Percentiles rank a stretch among this genome's conserved stretches.
phyloP scores from a whole-genome alignment of 2,329 filamentous ascomycete genomes.

The Penicillium sp. region DNA sequence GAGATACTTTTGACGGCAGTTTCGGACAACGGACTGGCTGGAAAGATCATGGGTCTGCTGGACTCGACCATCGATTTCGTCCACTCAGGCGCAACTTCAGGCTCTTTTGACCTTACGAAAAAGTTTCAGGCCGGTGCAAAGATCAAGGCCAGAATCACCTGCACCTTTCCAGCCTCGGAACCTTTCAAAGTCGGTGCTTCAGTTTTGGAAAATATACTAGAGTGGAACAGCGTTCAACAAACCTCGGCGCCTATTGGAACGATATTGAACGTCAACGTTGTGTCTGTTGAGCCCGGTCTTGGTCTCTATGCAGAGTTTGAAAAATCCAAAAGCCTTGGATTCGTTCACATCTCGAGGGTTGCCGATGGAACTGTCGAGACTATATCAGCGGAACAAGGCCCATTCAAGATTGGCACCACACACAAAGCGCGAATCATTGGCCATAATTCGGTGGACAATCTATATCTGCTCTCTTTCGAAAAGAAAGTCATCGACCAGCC shows the following conservation, averaged over 20 bases:
- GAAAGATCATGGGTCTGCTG: conserved; percentile 87
- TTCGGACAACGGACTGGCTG: conserved; percentile 68
- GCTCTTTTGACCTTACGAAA: conserved; percentile 65
- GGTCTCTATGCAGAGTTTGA: conserved; percentile 77
- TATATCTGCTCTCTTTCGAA: conserved; percentile 83
- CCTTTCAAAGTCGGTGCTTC: conserved; percentile 84
- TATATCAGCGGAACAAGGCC: conserved; percentile 70
- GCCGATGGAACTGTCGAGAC: conserved; percentile 86
- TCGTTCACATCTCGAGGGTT: conserved; percentile 90
- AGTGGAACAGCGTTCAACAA: conserved; percentile 46
- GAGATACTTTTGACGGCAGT: conserved; percentile 79
- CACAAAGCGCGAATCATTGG: conserved; percentile 80
- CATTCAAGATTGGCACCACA: conserved; percentile 71
- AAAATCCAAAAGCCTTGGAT: conserved; percentile 65
- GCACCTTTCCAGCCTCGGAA: conserved; percentile 75
- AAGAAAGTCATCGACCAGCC: conserved; percentile 77
- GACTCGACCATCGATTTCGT: conserved; percentile 87
- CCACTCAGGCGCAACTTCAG: conserved; percentile 74
- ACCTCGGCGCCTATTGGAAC: conserved; percentile 57
- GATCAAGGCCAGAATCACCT: conserved; percentile 80
- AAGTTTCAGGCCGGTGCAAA: conserved; percentile 82
- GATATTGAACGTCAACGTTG: conserved; percentile 71
- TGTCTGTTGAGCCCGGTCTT: conserved; percentile 72
- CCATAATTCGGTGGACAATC: conserved; percentile 80
- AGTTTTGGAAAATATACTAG: conserved; percentile 73